A percentile compares a stretch with the other conserved stretches of the same genome.
phyloP scores from a whole-genome alignment of 1,284 basidiomycete genomes.

The Thelephora terrestris region DNA sequence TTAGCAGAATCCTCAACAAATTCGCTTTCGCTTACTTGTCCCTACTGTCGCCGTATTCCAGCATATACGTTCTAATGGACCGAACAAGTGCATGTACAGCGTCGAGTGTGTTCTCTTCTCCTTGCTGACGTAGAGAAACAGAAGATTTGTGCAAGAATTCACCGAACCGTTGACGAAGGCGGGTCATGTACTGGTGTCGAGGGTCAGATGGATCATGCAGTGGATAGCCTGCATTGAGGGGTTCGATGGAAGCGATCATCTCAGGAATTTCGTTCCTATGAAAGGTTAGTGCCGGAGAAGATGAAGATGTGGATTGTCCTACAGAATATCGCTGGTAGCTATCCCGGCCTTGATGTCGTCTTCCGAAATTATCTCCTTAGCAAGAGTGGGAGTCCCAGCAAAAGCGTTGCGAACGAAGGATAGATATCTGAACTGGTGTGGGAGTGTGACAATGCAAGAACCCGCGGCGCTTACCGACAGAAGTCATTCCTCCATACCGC shows the following conservation, averaged over 20 bases:
- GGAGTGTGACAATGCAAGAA: neutral
- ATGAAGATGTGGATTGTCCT: conserved; percentile 14
- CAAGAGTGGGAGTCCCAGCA: conserved; percentile 53
- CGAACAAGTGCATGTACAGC: conserved; percentile 63
- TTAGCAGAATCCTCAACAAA: neutral
- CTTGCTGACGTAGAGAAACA: conserved; percentile 52
- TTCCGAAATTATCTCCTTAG: conserved; percentile 37
- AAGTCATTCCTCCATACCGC: conserved; percentile 83
- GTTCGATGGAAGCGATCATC: conserved; percentile 54
- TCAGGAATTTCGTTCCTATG: conserved; percentile 56
- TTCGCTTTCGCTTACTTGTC: conserved; percentile 35
- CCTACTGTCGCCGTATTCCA: conserved; percentile 61
- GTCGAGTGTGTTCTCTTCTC: conserved; percentile 84
- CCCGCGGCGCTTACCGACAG: conserved; percentile 45
- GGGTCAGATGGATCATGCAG: conserved; percentile 61
- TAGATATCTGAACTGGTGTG: conserved; percentile 36
- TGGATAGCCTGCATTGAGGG: conserved; percentile 58
- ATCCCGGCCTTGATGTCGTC: conserved; percentile 32
- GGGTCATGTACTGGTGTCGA: conserved; percentile 53
- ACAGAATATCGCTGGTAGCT: conserved; percentile 53
- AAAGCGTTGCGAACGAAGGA: conserved; percentile 61
- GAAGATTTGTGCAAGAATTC: conserved; percentile 67
- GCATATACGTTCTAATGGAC: conserved; percentile 53
- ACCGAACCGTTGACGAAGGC: conserved; percentile 58
- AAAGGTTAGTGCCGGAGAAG: conserved; percentile 6